Evolutionary conservation across 1,139 yeast genomes (phyloP), one percentile per base, ranked within the genome.

Genomic region (Lodderomyces margitis): DNA sequence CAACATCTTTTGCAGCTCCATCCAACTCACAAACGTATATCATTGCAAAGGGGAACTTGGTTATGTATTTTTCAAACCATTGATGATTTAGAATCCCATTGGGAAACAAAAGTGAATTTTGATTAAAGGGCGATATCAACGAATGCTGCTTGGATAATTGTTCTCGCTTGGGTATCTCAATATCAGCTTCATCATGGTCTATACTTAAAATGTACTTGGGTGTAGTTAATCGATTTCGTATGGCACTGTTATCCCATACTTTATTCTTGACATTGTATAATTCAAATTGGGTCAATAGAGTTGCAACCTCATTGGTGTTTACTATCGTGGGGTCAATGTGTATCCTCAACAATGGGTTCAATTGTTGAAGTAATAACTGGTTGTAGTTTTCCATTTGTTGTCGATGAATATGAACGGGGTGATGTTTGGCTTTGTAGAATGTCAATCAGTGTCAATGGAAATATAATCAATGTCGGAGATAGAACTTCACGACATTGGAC

Each of bases 201-300:
- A 38, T 36, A 10, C 56, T 50, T 25, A 70, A 55, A 11, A 65
- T 52, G 43, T 61, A 71, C 46, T 64, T 68, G 20, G 55, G 52
- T 34, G 52, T 64, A 61, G 61, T 68, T 36, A 70, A 53, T 16
- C 78, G 51, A 49, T 68, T 68, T 45, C 60, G 61, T 40, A 72
- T 56, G 14, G 71, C 62, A 30, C 62, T 61, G 44, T 70, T 66
- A 49, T 72, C 75, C 78, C 78, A 72, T 4, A 53, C 45, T 24
- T 47, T 49, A 12, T 53, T 49, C 8, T 49, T 37, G 19, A 70
- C 54, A 42, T 60, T 55, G 45, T 49, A 51, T 28, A 45, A 40
- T 9, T 54, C 35, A 30, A 62, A 37, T 23, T 37, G 35, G 7
- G 36, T 14, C 15, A 37, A n/a, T 21, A 37, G 20, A 5, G 21